These are phyloP conservation scores for Wickerhamiella alocasiicola DNA, from an alignment of 805 yeast genomes.

Conservation along the genomic window DNA sequence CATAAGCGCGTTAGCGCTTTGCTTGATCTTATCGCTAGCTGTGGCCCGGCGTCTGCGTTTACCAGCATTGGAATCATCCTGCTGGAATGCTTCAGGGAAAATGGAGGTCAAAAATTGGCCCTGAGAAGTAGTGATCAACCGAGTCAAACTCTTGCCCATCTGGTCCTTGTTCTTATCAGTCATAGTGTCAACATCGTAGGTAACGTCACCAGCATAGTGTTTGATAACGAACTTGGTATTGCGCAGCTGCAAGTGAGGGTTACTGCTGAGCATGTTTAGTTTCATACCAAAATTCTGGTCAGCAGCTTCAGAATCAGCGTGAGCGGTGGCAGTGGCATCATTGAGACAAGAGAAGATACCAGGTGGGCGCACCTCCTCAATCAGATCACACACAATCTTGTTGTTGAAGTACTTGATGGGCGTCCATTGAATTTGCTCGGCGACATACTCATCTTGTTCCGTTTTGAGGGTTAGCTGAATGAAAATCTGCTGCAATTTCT, in stretches of 20 bases:
- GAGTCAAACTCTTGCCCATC: slow-evolving; percentile 75
- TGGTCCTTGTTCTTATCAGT: slow-evolving; percentile 97
- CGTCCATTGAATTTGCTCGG: slow-evolving; percentile 93
- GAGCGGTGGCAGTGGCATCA: slow-evolving; percentile 96
- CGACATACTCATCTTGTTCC: slow-evolving; percentile 94
- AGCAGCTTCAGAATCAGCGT: slow-evolving; percentile 92
- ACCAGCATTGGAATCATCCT: slow-evolving; percentile 35
- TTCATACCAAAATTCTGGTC: slow-evolving; percentile 93
- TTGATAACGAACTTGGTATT: slow-evolving; percentile 77
- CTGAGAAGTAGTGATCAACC: slow-evolving; percentile 57
- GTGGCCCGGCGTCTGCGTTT: slow-evolving; percentile 77
- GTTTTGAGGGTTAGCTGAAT: slow-evolving; percentile 91
- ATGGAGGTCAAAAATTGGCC: slow-evolving; percentile 48
- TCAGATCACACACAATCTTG: slow-evolving; percentile 90
- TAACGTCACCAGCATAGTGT: slow-evolving; percentile 98
- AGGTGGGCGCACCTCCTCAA: slow-evolving; percentile 88
- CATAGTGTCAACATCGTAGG: slow-evolving; percentile 77
- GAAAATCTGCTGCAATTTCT: slow-evolving; percentile 90
- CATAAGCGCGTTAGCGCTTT: slow-evolving; percentile 79
- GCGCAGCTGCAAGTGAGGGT: slow-evolving; percentile 82
- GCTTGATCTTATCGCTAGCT: slow-evolving; percentile 88
- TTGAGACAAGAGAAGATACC: slow-evolving; percentile 93
- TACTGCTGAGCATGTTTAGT: slow-evolving; percentile 65
- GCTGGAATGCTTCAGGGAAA: slow-evolving; percentile 55
- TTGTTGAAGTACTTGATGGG: slow-evolving; percentile 95